Evolutionary conservation across 768 basidiomycete species (phyloP), one percentile per base, ranked within the genome.

Genomic region (Tylopilus intermedius): DNA sequence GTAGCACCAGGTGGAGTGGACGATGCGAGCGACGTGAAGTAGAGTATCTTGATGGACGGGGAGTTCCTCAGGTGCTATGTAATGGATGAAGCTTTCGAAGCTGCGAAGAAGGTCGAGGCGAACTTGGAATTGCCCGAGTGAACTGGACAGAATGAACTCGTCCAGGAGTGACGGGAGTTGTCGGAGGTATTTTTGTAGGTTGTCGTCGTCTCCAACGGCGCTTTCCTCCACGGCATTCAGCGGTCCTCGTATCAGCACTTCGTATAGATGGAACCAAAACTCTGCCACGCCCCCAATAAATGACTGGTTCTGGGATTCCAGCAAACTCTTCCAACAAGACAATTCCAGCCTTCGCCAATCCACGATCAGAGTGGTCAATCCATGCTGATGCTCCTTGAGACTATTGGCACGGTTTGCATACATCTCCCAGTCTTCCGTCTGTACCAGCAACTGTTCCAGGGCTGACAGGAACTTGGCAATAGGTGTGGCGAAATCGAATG

Each of bases 371-470:
- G 68, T 70, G 10, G 81, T 86, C 22, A 96, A 67, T 4, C 75
- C 75, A 24, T 81, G 79, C 54, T 83, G 92, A 61, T 88, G 74
- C 1, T 65, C 49, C 62, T 79, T 82, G 58, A 99, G 77, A 39
- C 84, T 84, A 63, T 93, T 97, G 40, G 88, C 84, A n/a, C 83
- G 77, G 70, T 92, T 94, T n/a, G 95, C 87, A 64, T 89, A 98
- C 59, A 84, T 83, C 66, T 99, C 93, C 96, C 96, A 99, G 63
- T 98, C 95, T 48, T 94, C 90, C 22, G 82, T 91, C 56, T 95
- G 89, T 45, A 86, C 62, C 2, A 98, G 72, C 8, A 99, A 74
- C 58, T 88, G 88, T 64, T 99, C 96, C 40, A 97, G 65, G 5
- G 84, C 83, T 0, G 90, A 79, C 30, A 99, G 76, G 11, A 94